Evolutionary conservation across 2,329 filamentous ascomycete species (phyloP).

Genomic region (Phialophora expanda): DNA sequence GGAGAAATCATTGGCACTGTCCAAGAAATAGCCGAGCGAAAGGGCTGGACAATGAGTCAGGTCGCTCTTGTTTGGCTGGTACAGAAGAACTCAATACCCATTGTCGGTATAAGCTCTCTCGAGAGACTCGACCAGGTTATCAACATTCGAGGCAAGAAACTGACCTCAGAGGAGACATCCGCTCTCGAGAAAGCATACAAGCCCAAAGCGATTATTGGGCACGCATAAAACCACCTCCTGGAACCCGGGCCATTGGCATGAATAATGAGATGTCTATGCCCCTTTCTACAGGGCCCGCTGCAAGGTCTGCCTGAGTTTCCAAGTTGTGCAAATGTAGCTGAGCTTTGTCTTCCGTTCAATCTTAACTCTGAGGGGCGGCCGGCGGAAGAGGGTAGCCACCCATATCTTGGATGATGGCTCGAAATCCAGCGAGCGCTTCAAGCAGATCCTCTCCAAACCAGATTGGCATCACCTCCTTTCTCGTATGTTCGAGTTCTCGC

Average conservation of each 20-base stretch:
- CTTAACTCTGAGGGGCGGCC: constrained; percentile 4
- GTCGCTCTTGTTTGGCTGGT: too few species aligned
- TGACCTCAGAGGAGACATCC: constrained; percentile 56
- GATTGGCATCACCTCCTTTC: constrained; percentile 25
- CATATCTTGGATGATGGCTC: constrained; percentile 15
- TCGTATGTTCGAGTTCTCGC: constrained; percentile 36
- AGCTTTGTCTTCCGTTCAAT: background rate
- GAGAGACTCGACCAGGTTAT: constrained; percentile 57
- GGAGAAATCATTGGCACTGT: too few species aligned
- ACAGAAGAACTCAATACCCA: constrained; percentile 53
- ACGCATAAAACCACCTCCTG: constrained; percentile 17
- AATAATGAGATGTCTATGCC: background rate
- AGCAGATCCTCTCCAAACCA: constrained; percentile 38
- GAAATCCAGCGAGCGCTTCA: constrained; percentile 12
- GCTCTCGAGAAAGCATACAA: constrained; percentile 57
- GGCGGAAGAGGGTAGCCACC: constrained; percentile 15
- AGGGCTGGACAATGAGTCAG: too few species aligned
- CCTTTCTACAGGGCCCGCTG: background rate
- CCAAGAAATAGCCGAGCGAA: too few species aligned
- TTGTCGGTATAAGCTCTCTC: constrained; percentile 57
- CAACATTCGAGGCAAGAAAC: constrained; percentile 49
- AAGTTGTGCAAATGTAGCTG: background rate
- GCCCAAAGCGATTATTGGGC: constrained; percentile 43
- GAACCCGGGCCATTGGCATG: background rate
- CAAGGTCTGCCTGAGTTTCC: background rate